Conservation (phyloP, 2,329 filamentous ascomycete species). For the Sordariomycetes sp. region DNA sequence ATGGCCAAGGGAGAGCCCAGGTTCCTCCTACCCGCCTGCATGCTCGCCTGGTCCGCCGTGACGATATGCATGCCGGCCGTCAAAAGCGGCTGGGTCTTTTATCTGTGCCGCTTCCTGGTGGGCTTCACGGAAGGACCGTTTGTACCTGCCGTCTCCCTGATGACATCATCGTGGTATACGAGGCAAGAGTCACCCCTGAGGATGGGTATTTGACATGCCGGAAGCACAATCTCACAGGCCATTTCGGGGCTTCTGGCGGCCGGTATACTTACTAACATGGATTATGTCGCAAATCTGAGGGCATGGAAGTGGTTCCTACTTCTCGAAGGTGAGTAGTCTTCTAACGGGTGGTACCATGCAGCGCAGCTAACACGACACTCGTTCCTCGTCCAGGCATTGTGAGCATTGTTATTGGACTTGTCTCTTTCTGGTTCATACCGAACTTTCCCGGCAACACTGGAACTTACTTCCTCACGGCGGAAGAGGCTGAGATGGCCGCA, state of each 20-base stretch:
- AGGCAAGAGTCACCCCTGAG: slow-evolving; percentile 26
- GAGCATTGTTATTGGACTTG: slow-evolving; percentile 16
- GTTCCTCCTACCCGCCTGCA: slow-evolving; percentile 20
- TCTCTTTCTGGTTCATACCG: slow-evolving; percentile 20
- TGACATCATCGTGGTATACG: slow-evolving; percentile 32
- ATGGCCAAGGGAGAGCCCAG: slow-evolving; percentile 24
- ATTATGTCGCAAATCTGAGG: slow-evolving; percentile 17
- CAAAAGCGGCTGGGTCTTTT: slow-evolving; percentile 14
- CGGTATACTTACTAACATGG: slow-evolving; percentile 28
- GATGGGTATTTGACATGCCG: slow-evolving; percentile 30
- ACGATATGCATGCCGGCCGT: slow-evolving; percentile 28
- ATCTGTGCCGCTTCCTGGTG: slow-evolving; percentile 17
- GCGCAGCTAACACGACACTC: not conserved
- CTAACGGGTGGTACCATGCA: not conserved
- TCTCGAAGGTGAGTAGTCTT: slow-evolving; percentile 15
- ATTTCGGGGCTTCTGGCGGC: slow-evolving; percentile 28
- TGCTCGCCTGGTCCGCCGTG: slow-evolving; percentile 27
- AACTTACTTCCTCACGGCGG: slow-evolving; percentile 17
- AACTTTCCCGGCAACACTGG: slow-evolving; percentile 21
- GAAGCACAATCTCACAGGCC: slow-evolving; percentile 28
- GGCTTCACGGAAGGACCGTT: slow-evolving; percentile 22
- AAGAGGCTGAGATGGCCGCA: slow-evolving; percentile 23
- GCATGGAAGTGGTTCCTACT: slow-evolving; percentile 29
- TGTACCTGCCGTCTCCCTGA: slow-evolving; percentile 31
- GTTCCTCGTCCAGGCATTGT: slow-evolving; percentile 8